Conservation (phyloP, 2,329 filamentous ascomycete genomes). For the Kalmusia sp. region DNA sequence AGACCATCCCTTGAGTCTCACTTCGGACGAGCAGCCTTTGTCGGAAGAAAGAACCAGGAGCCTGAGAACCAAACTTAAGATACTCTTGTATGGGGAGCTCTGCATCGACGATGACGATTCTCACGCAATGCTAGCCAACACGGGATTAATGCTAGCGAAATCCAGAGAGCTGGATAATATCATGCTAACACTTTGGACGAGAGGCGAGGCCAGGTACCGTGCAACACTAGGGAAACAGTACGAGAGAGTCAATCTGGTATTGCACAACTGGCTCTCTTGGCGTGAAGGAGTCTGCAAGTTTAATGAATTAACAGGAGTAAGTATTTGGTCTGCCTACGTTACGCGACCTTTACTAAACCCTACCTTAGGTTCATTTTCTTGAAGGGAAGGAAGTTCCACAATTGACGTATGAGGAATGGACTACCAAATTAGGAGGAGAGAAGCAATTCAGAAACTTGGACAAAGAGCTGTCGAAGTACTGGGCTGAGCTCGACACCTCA, state of each 20-base stretch:
- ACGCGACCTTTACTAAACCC: no score
- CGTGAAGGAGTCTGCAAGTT: neutral
- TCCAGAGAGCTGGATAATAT: constrained; percentile 7
- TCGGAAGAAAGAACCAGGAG: neutral
- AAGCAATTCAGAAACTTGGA: neutral
- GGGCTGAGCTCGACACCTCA: neutral
- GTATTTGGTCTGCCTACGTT: neutral
- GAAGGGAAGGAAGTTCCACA: neutral
- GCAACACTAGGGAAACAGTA: neutral
- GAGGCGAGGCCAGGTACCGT: neutral
- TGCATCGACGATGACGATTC: neutral
- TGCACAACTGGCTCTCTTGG: constrained; percentile 6
- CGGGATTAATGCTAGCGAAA: neutral
- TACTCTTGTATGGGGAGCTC: neutral
- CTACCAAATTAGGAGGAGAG: constrained; percentile 1
- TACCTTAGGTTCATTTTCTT: constrained; percentile 4
- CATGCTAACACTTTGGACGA: constrained; percentile 1
- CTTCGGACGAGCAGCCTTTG: neutral
- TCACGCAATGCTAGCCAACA: neutral
- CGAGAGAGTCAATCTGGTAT: neutral
- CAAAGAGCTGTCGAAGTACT: neutral
- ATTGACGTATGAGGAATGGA: constrained; percentile 5
- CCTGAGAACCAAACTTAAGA: neutral
- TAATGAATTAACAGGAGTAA: neutral
- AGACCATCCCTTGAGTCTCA: neutral